These are phyloP conservation scores for Dipteronia sinensis DNA, from an alignment of 345 rosid genomes.

Conservation along the genomic window DNA sequence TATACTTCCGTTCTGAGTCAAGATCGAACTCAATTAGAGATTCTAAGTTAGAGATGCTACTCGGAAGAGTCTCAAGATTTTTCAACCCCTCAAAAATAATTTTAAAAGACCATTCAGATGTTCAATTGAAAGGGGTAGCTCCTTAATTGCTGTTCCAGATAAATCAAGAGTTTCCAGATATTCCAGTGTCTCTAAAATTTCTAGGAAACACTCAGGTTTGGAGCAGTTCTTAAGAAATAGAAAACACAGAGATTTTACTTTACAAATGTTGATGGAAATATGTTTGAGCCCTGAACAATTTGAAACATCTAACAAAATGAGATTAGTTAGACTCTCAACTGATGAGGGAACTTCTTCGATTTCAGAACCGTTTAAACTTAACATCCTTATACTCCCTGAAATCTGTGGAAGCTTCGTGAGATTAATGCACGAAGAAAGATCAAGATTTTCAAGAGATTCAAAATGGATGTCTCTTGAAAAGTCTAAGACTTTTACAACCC, in stretches of 20 bases:
- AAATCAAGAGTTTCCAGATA: slow-evolving; percentile 16
- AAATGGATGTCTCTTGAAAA: slow-evolving; percentile 28
- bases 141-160: slow-evolving; percentile 32
- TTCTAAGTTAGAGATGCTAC: slow-evolving; percentile 12
- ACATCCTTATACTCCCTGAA: background rate
- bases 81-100: slow-evolving; percentile 29
- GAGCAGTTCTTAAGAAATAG: background rate
- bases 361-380: background rate
- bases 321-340: background rate
- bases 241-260: background rate
- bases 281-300: background rate
- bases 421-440: background rate
- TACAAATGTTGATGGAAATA: background rate
- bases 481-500: slow-evolving; percentile 26
- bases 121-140: slow-evolving; percentile 32
- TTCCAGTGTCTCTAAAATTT: slow-evolving; percentile 26
- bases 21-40: background rate
- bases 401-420: background rate
- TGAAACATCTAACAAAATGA: background rate
- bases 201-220: slow-evolving; percentile 15
- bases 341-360: background rate
- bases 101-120: slow-evolving; percentile 18
- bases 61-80: slow-evolving; percentile 28
- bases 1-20: too few species aligned
- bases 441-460: background rate